Conservation (phyloP, 192 early-diverging fungal genomes). For the Rhizoclosmatium globosum region DNA sequence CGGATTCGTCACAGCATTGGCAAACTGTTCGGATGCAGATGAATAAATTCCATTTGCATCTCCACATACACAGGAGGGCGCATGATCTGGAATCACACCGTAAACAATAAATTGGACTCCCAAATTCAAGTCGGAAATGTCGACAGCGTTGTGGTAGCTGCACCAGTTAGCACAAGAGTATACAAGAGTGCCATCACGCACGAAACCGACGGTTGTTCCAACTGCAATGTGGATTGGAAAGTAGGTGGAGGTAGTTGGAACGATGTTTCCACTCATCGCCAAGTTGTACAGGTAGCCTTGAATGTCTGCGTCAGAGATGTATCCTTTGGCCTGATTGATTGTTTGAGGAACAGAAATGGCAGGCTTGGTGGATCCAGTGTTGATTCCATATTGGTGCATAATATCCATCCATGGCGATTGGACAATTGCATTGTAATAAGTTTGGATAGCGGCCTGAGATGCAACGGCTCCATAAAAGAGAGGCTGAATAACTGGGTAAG, state of each 20-base stretch:
- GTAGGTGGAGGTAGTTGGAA: background rate
- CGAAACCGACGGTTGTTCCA: background rate
- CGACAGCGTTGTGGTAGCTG: background rate
- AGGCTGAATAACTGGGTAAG: background rate
- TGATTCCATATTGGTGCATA: background rate
- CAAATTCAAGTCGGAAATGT: constrained; percentile 6
- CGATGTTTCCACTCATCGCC: background rate
- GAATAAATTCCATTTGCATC: background rate
- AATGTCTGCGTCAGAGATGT: background rate
- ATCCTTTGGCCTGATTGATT: background rate
- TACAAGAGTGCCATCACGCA: background rate
- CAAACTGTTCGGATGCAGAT: no score
- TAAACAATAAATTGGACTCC: background rate
- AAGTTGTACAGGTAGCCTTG: background rate
- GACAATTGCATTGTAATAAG: background rate
- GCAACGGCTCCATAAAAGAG: background rate
- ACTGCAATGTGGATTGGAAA: constrained; percentile 6
- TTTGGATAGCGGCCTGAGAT: background rate
- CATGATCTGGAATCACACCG: background rate
- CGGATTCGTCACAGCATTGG: no score
- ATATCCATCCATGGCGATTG: background rate
- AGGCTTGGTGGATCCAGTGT: background rate
- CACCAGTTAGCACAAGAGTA: background rate
- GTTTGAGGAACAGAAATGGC: background rate
- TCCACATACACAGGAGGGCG: background rate